Base-by-base conservation (phyloP, 768 basidiomycete species). In the Mycena chlorophos region DNA sequence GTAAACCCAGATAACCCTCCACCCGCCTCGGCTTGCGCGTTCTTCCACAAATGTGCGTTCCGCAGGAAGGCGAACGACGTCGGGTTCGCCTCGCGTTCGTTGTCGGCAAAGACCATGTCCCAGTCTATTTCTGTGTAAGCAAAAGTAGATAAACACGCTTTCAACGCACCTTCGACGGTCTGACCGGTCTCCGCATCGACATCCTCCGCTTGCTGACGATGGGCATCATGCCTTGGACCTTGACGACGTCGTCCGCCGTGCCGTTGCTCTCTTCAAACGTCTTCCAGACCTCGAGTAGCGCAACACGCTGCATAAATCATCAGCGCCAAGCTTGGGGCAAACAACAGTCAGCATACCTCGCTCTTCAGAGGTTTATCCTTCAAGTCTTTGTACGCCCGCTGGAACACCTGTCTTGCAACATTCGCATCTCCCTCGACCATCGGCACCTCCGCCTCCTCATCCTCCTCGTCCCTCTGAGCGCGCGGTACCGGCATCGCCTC, bases 101-200 rank as follows among this genome's bases (percentile, higher is more conserved):
- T 96, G 76, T 98, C 96, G 25, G 94, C 87, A 70, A 98, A 98
- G 20, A 95, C 87, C 66, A 95, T 84, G 66, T 96, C 95, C 87
- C 90, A 96, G 65, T 96, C 95, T 94, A 55, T n/a, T n/a, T n/a
- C n/a, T n/a, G n/a, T n/a, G n/a, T 60, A 19, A 62, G 30, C 34
- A 29, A 54, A 27, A 48, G 19, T 23, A 16, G 46, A 37, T 30
- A 20, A 26, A 37, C 20, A 20, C 38, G 46, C 27, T 19, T 10
- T 26, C 31, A 27, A 20, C 57, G 64, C 82, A 84, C 91, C 92
- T 83, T 94, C 93, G 25, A 94, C 86, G 28, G 85, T 88, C 63
- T 89, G 88, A 1, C 90, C 91, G 5, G 90, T 91, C 65, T 91
- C 88, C 57, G 82, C 83, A 66, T 94, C 91, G 62, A 91, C 88